phyloP scores from a whole-genome alignment of 2,329 filamentous ascomycete genomes.

The Apiospora marii region DNA sequence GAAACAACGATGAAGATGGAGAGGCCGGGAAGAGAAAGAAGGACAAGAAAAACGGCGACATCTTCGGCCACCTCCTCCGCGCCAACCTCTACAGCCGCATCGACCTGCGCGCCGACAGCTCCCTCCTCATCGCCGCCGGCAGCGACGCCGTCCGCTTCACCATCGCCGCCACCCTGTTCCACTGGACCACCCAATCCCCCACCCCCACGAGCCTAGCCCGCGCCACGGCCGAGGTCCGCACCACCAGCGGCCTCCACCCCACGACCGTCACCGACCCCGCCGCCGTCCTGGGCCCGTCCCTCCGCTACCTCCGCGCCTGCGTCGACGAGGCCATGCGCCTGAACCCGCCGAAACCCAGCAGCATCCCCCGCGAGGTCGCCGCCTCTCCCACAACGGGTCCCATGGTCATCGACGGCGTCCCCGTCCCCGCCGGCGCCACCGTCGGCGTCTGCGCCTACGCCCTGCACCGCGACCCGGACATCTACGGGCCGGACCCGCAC shows the following conservation, averaged over 20 bases:
- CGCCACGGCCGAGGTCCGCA: not conserved
- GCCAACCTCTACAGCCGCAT: constrained; percentile 25
- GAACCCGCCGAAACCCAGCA: constrained; percentile 22
- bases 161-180: constrained; percentile 9
- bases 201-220: not conserved
- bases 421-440: constrained; percentile 39
- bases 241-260: not conserved
- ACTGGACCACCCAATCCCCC: not conserved
- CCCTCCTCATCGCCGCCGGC: constrained; percentile 24
- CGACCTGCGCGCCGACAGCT: constrained; percentile 26
- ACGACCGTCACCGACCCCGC: constrained; percentile 2
- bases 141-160: constrained; percentile 25
- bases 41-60: not conserved
- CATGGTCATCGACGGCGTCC: constrained; percentile 32
- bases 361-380: constrained; percentile 5
- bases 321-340: constrained; percentile 28
- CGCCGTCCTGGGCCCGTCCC: not conserved
- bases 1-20: not conserved
- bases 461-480: constrained; percentile 45
- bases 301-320: constrained; percentile 25
- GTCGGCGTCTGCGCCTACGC: constrained; percentile 41
- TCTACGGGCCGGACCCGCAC: constrained; percentile 46
- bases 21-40: not conserved
- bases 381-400: not conserved
- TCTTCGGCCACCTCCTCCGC: constrained; percentile 23